phyloP scores from a whole-genome alignment of 163 green algal species.

The Chlorella variabilis region DNA sequence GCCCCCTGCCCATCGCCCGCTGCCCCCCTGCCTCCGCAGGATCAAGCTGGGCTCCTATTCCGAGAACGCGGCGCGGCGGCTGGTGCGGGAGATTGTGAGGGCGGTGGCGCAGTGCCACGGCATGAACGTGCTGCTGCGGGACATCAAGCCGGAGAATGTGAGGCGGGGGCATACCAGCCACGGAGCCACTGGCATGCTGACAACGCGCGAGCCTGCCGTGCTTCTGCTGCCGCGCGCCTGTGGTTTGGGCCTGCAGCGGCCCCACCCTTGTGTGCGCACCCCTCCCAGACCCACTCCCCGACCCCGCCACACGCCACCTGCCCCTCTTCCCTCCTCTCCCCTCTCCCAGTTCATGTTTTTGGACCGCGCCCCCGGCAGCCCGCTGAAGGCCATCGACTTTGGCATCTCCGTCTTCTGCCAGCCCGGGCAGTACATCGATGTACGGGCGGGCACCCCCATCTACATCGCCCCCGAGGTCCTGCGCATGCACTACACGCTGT shows the following conservation, averaged over 20 bases:
- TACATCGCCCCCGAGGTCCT: constrained; percentile 67
- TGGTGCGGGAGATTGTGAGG: constrained; percentile 73
- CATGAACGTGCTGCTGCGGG: constrained; percentile 72
- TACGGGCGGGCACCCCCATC: constrained; percentile 80
- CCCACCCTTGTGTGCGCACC: too few relatives aligned
- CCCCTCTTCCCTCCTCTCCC: not conserved
- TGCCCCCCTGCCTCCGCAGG: constrained; percentile 12
- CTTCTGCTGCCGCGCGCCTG: not conserved
- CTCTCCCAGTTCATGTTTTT: constrained; percentile 45
- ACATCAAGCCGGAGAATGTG: constrained; percentile 72
- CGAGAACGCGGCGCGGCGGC: constrained; percentile 73
- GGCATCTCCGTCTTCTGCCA: constrained; percentile 81
- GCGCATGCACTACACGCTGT: constrained; percentile 71
- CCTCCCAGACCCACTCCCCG: too few relatives aligned
- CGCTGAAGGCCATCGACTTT: constrained; percentile 89
- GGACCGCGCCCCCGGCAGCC: constrained; percentile 38
- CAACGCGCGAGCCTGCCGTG: not conserved
- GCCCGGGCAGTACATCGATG: constrained; percentile 67
- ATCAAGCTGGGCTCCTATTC: constrained; percentile 63
- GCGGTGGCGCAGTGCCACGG: constrained; percentile 73
- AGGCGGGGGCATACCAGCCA: too few relatives aligned
- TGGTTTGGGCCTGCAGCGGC: too few relatives aligned
- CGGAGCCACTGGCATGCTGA: too few relatives aligned
- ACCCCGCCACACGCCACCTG: not conserved
- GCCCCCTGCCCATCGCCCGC: not conserved